Percentiles rank a stretch among this genome's conserved stretches.
phyloP scores from a whole-genome alignment of 140 eudicot species.

The Anethum foeniculum region DNA sequence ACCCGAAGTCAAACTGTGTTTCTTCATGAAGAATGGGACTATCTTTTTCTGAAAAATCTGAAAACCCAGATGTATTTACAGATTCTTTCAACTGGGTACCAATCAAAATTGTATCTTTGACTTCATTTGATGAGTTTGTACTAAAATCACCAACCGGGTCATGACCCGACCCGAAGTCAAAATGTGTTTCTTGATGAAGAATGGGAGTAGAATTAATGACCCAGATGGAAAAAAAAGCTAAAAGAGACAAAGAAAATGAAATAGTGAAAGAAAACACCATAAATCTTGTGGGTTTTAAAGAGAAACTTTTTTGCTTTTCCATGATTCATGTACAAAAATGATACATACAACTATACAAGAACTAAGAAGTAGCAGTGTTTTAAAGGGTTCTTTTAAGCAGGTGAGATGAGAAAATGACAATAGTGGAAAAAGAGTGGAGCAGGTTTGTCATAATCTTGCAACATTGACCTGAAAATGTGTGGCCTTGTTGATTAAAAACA shows the following conservation, averaged over 20 bases:
- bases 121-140: conserved; percentile 13
- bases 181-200: conserved; percentile 29
- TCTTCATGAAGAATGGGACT: conserved; percentile 28
- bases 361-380: background rate
- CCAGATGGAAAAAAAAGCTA: conserved; percentile 49
- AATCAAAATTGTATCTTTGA: conserved; percentile 14
- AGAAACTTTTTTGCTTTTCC: conserved; percentile 68
- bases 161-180: conserved; percentile 24
- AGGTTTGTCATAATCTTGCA: conserved; percentile 2
- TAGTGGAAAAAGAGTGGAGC: background rate
- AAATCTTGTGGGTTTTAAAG: conserved; percentile 51
- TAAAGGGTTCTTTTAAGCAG: background rate
- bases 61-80: conserved; percentile 32
- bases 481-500: background rate
- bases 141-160: conserved; percentile 17
- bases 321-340: conserved; percentile 14
- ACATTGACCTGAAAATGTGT: background rate
- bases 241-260: conserved; percentile 42
- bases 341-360: no score
- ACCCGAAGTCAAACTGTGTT: conserved; percentile 33
- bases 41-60: conserved; percentile 22
- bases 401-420: background rate
- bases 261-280: conserved; percentile 46
- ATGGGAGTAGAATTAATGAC: conserved; percentile 32
- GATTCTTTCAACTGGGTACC: conserved; percentile 32